These are phyloP conservation scores for Grigorovia transvaalensis DNA, from an alignment of 805 yeast genomes.

Conservation along the genomic window DNA sequence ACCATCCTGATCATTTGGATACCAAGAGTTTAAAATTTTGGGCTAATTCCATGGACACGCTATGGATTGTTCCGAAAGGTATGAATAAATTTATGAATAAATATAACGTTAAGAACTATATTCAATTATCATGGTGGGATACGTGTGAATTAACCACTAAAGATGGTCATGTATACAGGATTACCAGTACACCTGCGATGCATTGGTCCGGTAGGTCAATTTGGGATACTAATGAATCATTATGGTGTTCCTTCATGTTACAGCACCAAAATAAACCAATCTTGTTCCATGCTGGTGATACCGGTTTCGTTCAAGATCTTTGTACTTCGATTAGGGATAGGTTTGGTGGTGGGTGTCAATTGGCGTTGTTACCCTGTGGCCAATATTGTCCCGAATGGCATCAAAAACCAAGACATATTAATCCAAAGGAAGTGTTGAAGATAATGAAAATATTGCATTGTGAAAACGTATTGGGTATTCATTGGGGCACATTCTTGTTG, in stretches of 20 bases:
- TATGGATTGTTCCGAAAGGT: constrained; percentile 91
- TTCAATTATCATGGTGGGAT: constrained; percentile 95
- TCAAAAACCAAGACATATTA: constrained; percentile 77
- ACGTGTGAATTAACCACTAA: constrained; percentile 32
- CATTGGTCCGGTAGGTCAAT: constrained; percentile 91
- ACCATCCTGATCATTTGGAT: constrained; percentile 93
- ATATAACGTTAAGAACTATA: constrained; percentile 48
- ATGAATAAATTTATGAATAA: constrained; percentile 48
- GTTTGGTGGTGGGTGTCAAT: constrained; percentile 46
- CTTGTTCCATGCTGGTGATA: constrained; percentile 88
- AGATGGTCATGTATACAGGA: constrained; percentile 47
- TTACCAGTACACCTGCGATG: constrained; percentile 89
- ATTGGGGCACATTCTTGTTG: constrained; percentile 91
- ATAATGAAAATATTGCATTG: constrained; percentile 57
- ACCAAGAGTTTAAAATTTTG: constrained; percentile 39
- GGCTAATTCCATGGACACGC: constrained; percentile 15
- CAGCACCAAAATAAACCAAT: constrained; percentile 58
- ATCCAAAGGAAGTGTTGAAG: constrained; percentile 65
- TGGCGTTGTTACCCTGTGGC: constrained; percentile 84
- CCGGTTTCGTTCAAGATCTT: constrained; percentile 74
- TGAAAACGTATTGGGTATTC: constrained; percentile 69
- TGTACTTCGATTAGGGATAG: constrained; percentile 54
- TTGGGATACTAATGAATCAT: constrained; percentile 66
- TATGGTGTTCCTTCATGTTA: constrained; percentile 85
- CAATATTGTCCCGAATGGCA: constrained; percentile 96